Evolutionary conservation across 2,329 filamentous ascomycete species (phyloP), one percentile per base, ranked within the genome.

Genomic region (Trichoderma pleuroti): DNA sequence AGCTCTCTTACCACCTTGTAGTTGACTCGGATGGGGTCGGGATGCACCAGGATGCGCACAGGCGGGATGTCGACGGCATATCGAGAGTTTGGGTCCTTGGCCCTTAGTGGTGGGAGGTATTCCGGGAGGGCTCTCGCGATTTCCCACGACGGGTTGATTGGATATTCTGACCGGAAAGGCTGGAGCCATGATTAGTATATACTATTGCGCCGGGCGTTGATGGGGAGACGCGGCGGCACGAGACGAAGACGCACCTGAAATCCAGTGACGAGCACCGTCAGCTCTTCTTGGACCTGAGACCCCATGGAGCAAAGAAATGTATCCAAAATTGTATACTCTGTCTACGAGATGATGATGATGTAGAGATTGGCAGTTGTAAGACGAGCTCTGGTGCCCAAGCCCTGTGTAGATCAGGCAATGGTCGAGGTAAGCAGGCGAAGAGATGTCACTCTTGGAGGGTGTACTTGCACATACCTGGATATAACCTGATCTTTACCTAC

Each of bases 101-200:
- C 79, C 64, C 82, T 81, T 16, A 84, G 78, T 1, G 85, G 81
- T 3, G 89, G 87, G 6, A 94, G 86, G 74, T 87, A 86, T 3
- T 86, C 80, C 4, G 93, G 90, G n/a, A 97, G 87, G 24, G 83
- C 84, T 30, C 84, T 85, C 62, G 91, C 89, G 77, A 97, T 94
- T 77, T 94, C 87, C 86, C 89, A 94, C 4, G 93, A 93, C 10
- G 93, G 93, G 78, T 97, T 97, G 72, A 90, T 82, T 32, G 90
- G 88, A 77, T 90, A 90, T 57, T 90, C 82, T n/a, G 82, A 84
- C 75, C 91, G 90, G 80, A 97, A 97, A 1, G 93, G 91, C 92
- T 95, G 72, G 67, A 42, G 12, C 36, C 10, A 21, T 14, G 24
- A 21, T 21, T n/a, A 28, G 46, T 32, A 26, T 5, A 39, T 39